Conservation (phyloP, 2,329 filamentous ascomycete species). For the Rhinocladiella similis region DNA sequence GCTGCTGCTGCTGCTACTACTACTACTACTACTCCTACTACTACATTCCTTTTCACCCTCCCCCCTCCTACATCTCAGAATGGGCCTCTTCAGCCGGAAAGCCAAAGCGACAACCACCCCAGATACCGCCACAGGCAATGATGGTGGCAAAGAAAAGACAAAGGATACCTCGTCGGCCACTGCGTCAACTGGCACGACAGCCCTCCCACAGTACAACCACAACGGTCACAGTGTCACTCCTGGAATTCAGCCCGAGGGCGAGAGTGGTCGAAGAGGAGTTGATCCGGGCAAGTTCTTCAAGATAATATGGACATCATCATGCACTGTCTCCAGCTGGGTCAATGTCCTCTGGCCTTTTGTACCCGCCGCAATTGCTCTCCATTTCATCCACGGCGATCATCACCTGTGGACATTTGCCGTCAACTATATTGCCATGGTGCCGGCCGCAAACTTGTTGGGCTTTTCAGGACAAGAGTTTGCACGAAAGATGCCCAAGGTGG, state of each 20-base stretch:
- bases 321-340: constrained; percentile 62
- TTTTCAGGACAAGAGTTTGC: constrained; percentile 73
- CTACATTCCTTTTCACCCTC: no score
- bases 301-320: constrained; percentile 65
- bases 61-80: constrained; percentile 14
- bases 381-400: constrained; percentile 56
- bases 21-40: constrained; percentile 22
- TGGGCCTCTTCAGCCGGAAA: constrained; percentile 23
- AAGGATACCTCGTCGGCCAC: constrained; percentile 7
- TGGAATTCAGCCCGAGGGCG: constrained; percentile 54
- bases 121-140: background rate
- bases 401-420: constrained; percentile 68
- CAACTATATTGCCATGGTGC: constrained; percentile 76
- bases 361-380: constrained; percentile 67
- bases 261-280: constrained; percentile 68
- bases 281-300: constrained; percentile 64
- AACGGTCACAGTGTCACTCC: constrained; percentile 35
- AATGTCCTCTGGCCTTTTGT: constrained; percentile 76
- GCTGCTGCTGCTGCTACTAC: constrained; percentile 22
- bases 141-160: constrained; percentile 16
- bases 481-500: constrained; percentile 72
- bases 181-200: constrained; percentile 6
- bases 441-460: constrained; percentile 72
- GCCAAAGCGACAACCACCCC: background rate
- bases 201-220: constrained; percentile 25